Evolutionary conservation across 306 rosid genomes (phyloP).

Genomic region (Prunus salicina): DNA sequence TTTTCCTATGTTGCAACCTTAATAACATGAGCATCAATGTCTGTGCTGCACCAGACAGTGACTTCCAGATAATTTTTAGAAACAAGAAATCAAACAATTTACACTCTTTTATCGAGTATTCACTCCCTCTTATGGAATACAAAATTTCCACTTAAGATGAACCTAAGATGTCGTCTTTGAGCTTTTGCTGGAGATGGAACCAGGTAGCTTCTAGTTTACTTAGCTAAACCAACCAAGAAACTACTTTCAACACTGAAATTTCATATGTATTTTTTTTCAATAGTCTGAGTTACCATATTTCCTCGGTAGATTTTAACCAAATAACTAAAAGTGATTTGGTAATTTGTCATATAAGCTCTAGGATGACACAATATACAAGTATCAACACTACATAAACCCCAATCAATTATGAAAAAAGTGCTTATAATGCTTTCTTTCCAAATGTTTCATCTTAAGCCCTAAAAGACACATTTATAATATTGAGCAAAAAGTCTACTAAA

Average conservation of each 20-base stretch:
- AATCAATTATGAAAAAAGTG: not conserved
- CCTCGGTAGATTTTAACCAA: not conserved
- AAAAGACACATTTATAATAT: not conserved
- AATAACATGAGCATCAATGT: not conserved
- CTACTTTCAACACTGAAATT: not conserved
- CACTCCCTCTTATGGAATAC: not conserved
- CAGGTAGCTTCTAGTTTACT: not conserved
- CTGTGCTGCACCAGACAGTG: not conserved
- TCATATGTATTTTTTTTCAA: not conserved
- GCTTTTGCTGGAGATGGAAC: not conserved
- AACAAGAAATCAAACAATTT: not conserved
- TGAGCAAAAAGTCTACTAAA: slow-evolving; percentile 14
- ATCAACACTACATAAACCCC: not conserved
- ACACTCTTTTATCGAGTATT: not conserved
- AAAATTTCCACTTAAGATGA: not conserved
- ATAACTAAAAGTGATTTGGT: not conserved
- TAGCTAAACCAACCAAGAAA: not conserved
- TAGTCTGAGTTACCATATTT: not conserved
- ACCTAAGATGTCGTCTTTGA: not conserved
- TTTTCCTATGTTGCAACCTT: not conserved
- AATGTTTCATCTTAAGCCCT: not conserved
- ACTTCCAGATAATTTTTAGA: not conserved
- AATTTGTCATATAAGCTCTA: not conserved
- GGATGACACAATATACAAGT: not conserved
- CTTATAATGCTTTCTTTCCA: not conserved